Evolutionary conservation across 176 grass and related monocot species (phyloP).

Genomic region (Tuctoria greenei): DNA sequence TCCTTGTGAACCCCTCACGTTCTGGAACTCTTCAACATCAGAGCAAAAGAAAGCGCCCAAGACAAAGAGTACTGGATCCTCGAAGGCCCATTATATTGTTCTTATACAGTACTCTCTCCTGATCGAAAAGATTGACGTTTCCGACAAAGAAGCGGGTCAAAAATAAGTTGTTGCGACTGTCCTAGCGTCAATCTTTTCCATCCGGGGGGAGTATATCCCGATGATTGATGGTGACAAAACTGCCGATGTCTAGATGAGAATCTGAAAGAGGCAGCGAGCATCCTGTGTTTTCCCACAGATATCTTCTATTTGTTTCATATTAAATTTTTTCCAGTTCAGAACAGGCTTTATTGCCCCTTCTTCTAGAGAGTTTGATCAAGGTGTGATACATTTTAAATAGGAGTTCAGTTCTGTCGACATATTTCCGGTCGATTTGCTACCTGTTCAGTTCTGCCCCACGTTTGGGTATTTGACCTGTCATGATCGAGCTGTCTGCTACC

Average conservation of each 20-base stretch:
- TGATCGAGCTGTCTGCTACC: too few relatives aligned
- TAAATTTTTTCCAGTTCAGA: slow-evolving; percentile 85
- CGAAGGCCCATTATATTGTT: too few relatives aligned
- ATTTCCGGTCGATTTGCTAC: too few relatives aligned
- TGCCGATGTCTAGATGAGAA: slow-evolving; percentile 74
- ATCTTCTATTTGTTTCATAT: slow-evolving; percentile 93
- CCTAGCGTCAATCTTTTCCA: too few relatives aligned
- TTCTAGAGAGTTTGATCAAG: slow-evolving; percentile 80
- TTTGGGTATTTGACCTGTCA: too few relatives aligned
- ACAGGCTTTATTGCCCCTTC: slow-evolving; percentile 91
- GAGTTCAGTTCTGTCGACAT: slow-evolving; percentile 37
- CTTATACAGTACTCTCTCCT: too few relatives aligned
- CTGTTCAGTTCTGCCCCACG: too few relatives aligned
- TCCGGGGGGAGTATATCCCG: too few relatives aligned
- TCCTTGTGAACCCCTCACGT: slow-evolving; percentile 54
- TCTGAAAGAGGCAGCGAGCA: slow-evolving; percentile 66
- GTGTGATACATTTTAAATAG: too few relatives aligned
- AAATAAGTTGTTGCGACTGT: too few relatives aligned
- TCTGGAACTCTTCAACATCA: slow-evolving; percentile 40
- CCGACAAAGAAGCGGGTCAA: too few relatives aligned
- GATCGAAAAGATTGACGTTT: too few relatives aligned
- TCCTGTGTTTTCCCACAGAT: slow-evolving; percentile 74
- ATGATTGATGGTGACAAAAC: slow-evolving; percentile 47
- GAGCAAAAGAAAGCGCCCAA: slow-evolving; percentile 50
- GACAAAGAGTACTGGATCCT: slow-evolving; percentile 75